Evolutionary conservation across 2,329 filamentous ascomycete species (phyloP).

Genomic region (Penicillium sp.): DNA sequence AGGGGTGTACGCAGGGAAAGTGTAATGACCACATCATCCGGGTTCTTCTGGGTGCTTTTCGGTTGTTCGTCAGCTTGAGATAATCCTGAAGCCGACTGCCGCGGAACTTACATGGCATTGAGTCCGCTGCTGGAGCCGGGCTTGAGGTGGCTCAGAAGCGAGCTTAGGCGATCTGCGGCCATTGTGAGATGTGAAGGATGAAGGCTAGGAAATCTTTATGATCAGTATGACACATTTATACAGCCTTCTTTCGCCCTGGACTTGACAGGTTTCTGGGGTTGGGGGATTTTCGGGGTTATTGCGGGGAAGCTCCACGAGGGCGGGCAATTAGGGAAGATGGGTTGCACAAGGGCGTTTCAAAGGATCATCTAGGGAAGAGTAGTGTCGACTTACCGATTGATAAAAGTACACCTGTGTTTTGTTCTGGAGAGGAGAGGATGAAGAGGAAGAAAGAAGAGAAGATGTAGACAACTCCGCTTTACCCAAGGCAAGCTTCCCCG

Average conservation of each 20-base stretch:
- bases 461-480: constrained; percentile 22
- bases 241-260: neutral
- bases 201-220: constrained; percentile 6
- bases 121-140: constrained; percentile 72
- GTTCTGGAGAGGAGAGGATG: neutral
- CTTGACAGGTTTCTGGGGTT: neutral
- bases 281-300: constrained; percentile 15
- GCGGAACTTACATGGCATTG: constrained; percentile 70
- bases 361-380: neutral
- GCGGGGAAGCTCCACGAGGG: constrained; percentile 25
- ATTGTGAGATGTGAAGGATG: constrained; percentile 50
- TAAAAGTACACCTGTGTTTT: neutral
- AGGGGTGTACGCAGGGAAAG: constrained; percentile 87
- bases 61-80: constrained; percentile 15
- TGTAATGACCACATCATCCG: constrained; percentile 96
- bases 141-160: constrained; percentile 80
- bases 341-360: neutral
- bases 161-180: constrained; percentile 83
- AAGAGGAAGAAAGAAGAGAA: neutral
- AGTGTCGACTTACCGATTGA: constrained; percentile 19
- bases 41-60: constrained; percentile 83
- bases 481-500: constrained; percentile 17
- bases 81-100: constrained; percentile 3
- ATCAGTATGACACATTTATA: neutral
- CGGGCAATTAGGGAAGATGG: neutral